Evolutionary conservation across 495 filamentous ascomycete genomes (phyloP).

Genomic region (Lasiosphaeriaceae sp.): DNA sequence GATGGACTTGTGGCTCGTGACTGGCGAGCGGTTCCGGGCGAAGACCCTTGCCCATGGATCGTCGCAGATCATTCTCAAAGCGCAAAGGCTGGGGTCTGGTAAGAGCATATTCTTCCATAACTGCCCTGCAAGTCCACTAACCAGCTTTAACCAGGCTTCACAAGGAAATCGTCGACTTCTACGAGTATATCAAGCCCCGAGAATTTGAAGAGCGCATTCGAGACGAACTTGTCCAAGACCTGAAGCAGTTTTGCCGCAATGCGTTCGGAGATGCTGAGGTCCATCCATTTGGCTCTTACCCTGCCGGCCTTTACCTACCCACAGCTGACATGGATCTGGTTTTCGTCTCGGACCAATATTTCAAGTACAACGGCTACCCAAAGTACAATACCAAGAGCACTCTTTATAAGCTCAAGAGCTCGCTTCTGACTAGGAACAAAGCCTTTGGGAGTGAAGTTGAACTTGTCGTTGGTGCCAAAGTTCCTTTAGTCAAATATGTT

Average conservation of each 20-base stretch:
- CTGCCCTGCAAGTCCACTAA: not conserved
- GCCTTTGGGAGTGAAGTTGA: constrained; percentile 51
- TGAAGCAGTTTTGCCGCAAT: constrained; percentile 50
- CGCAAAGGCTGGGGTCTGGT: constrained; percentile 47
- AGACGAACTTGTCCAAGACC: constrained; percentile 58
- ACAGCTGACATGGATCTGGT: constrained; percentile 93
- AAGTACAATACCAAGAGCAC: constrained; percentile 33
- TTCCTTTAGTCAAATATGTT: constrained; percentile 88
- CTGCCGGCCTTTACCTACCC: constrained; percentile 84
- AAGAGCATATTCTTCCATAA: constrained; percentile 19
- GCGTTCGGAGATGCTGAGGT: constrained; percentile 56
- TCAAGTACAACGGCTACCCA: constrained; percentile 33
- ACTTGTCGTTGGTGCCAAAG: constrained; percentile 69
- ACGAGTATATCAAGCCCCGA: constrained; percentile 73
- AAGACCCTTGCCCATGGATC: constrained; percentile 60
- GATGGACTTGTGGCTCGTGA: constrained; percentile 49
- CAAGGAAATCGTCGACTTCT: constrained; percentile 86
- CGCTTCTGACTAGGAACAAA: constrained; percentile 48
- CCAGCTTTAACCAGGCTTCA: constrained; percentile 56
- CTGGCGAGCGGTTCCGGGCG: constrained; percentile 49
- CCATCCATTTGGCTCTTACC: constrained; percentile 82
- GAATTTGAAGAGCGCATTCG: constrained; percentile 73
- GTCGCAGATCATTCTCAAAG: constrained; percentile 45
- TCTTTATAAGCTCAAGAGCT: constrained; percentile 44
- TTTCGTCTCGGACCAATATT: constrained; percentile 61